Evolutionary conservation across 208 protist genomes (phyloP).

Genomic region (Acanthamoeba triangularis): DNA sequence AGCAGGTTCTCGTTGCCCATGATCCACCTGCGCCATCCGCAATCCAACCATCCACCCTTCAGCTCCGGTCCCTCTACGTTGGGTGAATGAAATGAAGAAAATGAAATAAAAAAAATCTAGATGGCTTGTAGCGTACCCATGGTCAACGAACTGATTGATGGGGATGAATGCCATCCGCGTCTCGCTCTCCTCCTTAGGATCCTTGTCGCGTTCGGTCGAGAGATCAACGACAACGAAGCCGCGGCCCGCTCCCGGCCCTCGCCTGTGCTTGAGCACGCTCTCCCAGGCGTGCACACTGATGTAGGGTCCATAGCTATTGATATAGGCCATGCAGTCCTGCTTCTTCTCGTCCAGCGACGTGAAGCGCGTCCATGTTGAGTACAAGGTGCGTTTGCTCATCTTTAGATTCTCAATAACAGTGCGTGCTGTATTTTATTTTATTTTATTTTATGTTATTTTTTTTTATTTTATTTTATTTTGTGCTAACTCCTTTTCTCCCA

Average conservation of each 20-base stretch:
- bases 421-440: too few species aligned
- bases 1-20: background rate
- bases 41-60: background rate
- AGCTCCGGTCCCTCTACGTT: too few species aligned
- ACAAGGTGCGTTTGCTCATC: background rate
- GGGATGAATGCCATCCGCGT: slow-evolving; percentile 48
- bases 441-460: background rate
- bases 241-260: background rate
- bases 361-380: slow-evolving; percentile 17
- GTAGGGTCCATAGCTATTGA: slow-evolving; percentile 31
- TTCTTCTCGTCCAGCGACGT: slow-evolving; percentile 47
- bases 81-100: background rate
- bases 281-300: slow-evolving; percentile 31
- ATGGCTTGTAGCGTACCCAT: slow-evolving; percentile 3
- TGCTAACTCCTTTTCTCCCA: too few species aligned
- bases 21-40: background rate
- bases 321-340: slow-evolving; percentile 53
- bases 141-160: slow-evolving; percentile 45
- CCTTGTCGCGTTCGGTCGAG: slow-evolving; percentile 40
- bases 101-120: background rate
- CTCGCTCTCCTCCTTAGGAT: background rate
- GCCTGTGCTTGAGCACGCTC: slow-evolving; percentile 52
- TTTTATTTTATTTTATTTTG: background rate
- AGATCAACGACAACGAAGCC: slow-evolving; percentile 29
- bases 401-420: too few species aligned